Base-by-base conservation (phyloP, 805 yeast genomes). In the Candida loeiensis region DNA sequence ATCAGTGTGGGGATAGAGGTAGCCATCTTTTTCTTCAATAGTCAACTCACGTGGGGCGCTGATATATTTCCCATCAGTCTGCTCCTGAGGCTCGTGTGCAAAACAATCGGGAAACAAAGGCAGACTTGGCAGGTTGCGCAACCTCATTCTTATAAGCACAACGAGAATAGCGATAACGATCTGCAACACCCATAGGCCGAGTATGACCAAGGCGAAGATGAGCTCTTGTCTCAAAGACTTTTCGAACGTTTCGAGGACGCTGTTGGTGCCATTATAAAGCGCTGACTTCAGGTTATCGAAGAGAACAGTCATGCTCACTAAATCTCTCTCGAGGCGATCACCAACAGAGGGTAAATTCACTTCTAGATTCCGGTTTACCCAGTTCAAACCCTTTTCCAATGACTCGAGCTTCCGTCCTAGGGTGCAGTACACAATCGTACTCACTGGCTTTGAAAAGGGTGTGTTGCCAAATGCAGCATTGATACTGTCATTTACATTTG, bases 381-480 rank as follows among this genome's bases (percentile, higher is more conserved):
- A 93, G 2, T 80, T 74, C 40, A 90, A 61, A 0, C 95, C 98
- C 21, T 74, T 55, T 46, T 85, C 85, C 2, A 88, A 66, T 16
- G 73, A 69, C 11, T 69, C 69, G 5, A 91, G 58, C 51, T 91
- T 93, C 36, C 82, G 69, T 13, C 86, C 91, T 27, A 93, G 68
- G 2, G 86, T 77, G 63, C 99, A 91, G 22, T 81, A 79, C 3
- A 90, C 84, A 0, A 88, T 78, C 0, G 82, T 72, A 20, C 73
- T 70, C 34, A 88, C 69, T 0, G 95, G 85, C 1, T 56, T 56
- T 34, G 79, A 76, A 8, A 91, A 62, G 0, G 84, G 75, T 0
- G 97, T 87, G 2, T 71, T 71, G 4, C 80, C 79, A 61, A 93
- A 89, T 0, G 80, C 69, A 6, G 71, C 67, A 20, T 69, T 68